Evolutionary conservation across 208 protist genomes (phyloP).

Genomic region (Trypanosoma platydactyli): DNA sequence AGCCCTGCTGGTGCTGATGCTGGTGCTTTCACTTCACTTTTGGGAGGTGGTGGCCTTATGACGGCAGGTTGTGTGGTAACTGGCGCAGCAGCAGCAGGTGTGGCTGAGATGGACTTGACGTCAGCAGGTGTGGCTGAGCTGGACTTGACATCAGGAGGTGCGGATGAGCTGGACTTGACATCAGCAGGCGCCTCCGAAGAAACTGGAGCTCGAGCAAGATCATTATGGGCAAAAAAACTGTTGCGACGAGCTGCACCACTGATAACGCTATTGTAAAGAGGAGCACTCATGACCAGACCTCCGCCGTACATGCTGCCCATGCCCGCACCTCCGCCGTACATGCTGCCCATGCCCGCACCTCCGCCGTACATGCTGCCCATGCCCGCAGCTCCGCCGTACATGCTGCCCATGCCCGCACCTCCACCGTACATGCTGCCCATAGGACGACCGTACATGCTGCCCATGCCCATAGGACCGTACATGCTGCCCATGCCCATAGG

Average conservation of each 20-base stretch:
- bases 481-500: constrained; percentile 20
- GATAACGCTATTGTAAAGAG: constrained; percentile 60
- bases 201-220: constrained; percentile 58
- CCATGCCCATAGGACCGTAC: constrained; percentile 3
- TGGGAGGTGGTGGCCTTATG: not conserved
- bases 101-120: not conserved
- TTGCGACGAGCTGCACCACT: constrained; percentile 56
- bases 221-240: constrained; percentile 64
- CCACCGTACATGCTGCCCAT: constrained; percentile 32
- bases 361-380: constrained; percentile 10
- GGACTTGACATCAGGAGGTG: not conserved
- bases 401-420: constrained; percentile 38
- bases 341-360: constrained; percentile 7
- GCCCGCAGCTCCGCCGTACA: constrained; percentile 34
- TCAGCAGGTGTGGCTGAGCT: not conserved
- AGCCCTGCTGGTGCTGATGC: too few relatives aligned
- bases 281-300: constrained; percentile 10
- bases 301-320: constrained; percentile 43
- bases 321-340: constrained; percentile 34
- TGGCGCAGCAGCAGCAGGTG: not conserved
- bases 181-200: constrained; percentile 26
- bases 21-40: too few relatives aligned
- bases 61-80: not conserved
- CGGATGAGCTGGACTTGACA: not conserved
- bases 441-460: constrained; percentile 30